phyloP scores from a whole-genome alignment of 1,139 yeast species.

The Scheffersomyces stambukii region DNA sequence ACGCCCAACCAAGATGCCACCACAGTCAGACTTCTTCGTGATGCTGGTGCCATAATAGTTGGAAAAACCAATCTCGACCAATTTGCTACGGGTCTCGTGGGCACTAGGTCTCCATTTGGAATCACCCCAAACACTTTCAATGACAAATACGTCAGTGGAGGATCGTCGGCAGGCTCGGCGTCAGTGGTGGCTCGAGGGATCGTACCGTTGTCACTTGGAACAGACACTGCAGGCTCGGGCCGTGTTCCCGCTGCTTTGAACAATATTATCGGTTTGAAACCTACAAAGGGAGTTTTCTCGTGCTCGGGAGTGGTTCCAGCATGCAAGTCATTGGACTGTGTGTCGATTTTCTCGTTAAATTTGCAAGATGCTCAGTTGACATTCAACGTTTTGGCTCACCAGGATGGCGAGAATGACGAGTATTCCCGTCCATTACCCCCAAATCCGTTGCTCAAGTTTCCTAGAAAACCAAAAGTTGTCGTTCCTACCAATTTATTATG shows the following conservation, averaged over 20 bases:
- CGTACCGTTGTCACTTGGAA: constrained; percentile 85
- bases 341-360: constrained; percentile 75
- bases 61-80: constrained; percentile 95
- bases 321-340: constrained; percentile 90
- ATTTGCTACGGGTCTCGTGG: constrained; percentile 95
- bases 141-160: constrained; percentile 79
- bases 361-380: constrained; percentile 78
- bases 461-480: constrained; percentile 61
- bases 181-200: constrained; percentile 83
- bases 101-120: constrained; percentile 93
- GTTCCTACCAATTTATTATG: constrained; percentile 71
- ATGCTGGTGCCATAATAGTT: constrained; percentile 83
- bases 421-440: constrained; percentile 74
- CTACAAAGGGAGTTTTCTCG: constrained; percentile 83
- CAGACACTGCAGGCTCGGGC: constrained; percentile 99
- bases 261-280: constrained; percentile 87
- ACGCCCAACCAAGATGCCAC: constrained; percentile 68
- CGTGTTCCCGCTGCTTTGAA: constrained; percentile 97
- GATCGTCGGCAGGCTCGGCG: constrained; percentile 95
- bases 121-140: constrained; percentile 76
- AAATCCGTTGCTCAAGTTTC: constrained; percentile 58
- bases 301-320: constrained; percentile 95
- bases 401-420: constrained; percentile 70
- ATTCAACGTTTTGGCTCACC: constrained; percentile 65
- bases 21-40: constrained; percentile 63